These are phyloP conservation scores for Raphanus raphanistrum DNA, from an alignment of 345 rosid species.

Conservation along the genomic window DNA sequence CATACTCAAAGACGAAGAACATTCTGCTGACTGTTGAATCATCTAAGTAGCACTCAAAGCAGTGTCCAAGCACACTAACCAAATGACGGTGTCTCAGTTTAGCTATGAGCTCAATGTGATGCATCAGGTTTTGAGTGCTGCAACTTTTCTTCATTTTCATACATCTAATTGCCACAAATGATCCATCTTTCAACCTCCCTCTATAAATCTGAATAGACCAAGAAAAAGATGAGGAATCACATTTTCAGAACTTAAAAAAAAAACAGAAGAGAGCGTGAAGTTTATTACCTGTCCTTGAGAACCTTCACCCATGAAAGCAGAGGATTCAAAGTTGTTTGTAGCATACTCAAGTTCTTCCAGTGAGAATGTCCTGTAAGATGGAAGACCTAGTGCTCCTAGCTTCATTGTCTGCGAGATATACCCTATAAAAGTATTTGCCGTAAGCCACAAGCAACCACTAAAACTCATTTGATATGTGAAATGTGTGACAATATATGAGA, in stretches of 20 bases:
- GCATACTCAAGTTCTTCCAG: constrained; percentile 86
- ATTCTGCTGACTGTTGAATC: constrained; percentile 94
- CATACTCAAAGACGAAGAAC: constrained; percentile 82
- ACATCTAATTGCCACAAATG: constrained; percentile 75
- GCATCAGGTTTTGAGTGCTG: constrained; percentile 73
- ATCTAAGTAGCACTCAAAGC: constrained; percentile 90
- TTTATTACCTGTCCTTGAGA: constrained; percentile 82
- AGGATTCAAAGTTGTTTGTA: constrained; percentile 75
- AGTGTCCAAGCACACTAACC: constrained; percentile 88
- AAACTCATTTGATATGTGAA: neutral
- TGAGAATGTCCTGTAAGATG: constrained; percentile 81
- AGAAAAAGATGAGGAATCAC: neutral
- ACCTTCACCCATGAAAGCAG: constrained; percentile 93
- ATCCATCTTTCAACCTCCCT: constrained; percentile 80
- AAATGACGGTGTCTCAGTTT: constrained; percentile 86
- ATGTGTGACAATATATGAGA: constrained; percentile 4
- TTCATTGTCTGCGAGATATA: constrained; percentile 87
- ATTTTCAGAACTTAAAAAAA: constrained; percentile 6
- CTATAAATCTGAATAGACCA: constrained; percentile 65
- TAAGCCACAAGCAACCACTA: constrained; percentile 18
- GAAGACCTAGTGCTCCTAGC: constrained; percentile 84
- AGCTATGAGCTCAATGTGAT: constrained; percentile 79
- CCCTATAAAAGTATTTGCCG: constrained; percentile 48
- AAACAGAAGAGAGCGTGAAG: neutral
- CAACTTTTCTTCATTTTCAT: constrained; percentile 79